A percentile compares a stretch with the other conserved stretches of the same genome.
phyloP scores from a whole-genome alignment of 139 green algal species.

The Astrephomene gubernaculifera region DNA sequence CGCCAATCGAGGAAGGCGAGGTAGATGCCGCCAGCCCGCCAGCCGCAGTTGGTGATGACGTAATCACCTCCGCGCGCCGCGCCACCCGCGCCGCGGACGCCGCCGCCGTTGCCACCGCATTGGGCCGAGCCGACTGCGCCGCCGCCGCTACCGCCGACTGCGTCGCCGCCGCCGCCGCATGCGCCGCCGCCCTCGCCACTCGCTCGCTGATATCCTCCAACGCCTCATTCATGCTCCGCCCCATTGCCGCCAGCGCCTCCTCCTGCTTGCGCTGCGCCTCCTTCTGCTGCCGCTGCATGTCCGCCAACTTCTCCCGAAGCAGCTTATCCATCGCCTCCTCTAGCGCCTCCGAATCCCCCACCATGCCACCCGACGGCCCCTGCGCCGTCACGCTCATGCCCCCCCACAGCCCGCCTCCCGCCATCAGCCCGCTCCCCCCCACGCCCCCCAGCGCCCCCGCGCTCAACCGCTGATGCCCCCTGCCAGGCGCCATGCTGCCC shows the following conservation, averaged over 20 bases:
- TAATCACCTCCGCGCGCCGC: too few species aligned
- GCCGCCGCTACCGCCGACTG: too few species aligned
- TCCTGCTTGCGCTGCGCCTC: neutral
- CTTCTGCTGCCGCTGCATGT: neutral
- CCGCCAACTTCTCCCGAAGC: constrained; percentile 7
- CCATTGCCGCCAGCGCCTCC: neutral
- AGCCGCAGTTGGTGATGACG: too few species aligned
- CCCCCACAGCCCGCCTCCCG: neutral
- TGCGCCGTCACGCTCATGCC: neutral
- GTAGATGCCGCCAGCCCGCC: neutral
- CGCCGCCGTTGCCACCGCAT: neutral
- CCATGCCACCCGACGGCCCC: neutral
- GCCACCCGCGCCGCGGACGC: neutral
- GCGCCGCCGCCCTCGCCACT: neutral
- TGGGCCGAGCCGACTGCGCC: too few species aligned
- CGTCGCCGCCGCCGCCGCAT: neutral
- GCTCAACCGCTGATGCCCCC: neutral
- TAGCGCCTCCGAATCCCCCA: neutral
- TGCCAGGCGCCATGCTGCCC: neutral
- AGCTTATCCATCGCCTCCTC: neutral
- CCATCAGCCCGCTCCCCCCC: neutral
- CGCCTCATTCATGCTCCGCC: neutral
- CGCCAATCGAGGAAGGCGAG: too few species aligned
- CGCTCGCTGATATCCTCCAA: neutral
- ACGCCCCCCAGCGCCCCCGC: too few species aligned